These are phyloP conservation scores for Lachancea mirantina DNA, from an alignment of 805 yeast genomes.

Conservation along the genomic window DNA sequence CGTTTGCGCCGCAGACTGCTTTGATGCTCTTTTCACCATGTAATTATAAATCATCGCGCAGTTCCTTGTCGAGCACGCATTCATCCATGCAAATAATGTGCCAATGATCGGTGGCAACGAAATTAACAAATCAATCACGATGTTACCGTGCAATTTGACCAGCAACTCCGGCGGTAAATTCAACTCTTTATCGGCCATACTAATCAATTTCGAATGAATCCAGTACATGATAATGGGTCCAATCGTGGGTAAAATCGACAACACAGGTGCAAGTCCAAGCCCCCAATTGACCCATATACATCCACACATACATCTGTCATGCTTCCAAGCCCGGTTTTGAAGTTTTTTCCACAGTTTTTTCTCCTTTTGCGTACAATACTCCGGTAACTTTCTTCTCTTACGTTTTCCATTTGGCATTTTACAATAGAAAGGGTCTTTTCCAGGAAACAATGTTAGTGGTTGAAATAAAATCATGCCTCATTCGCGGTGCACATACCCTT, in stretches of 20 bases:
- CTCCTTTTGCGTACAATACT: slow-evolving; percentile 50
- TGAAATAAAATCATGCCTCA: background rate
- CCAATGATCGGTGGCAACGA: slow-evolving; percentile 80
- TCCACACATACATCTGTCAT: slow-evolving; percentile 79
- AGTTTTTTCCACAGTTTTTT: slow-evolving; percentile 62
- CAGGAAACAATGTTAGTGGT: slow-evolving; percentile 1
- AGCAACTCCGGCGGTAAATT: slow-evolving; percentile 51
- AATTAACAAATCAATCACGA: slow-evolving; percentile 63
- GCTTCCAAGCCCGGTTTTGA: slow-evolving; percentile 78
- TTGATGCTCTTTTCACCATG: slow-evolving; percentile 20
- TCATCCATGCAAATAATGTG: slow-evolving; percentile 66
- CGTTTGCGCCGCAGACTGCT: slow-evolving; percentile 8
- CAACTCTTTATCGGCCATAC: slow-evolving; percentile 48
- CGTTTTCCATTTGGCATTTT: slow-evolving; percentile 42
- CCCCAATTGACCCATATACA: slow-evolving; percentile 60
- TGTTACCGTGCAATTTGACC: slow-evolving; percentile 71
- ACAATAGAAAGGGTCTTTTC: slow-evolving; percentile 54
- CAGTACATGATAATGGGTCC: slow-evolving; percentile 81
- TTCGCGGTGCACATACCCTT: slow-evolving; percentile 9
- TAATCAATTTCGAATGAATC: slow-evolving; percentile 61
- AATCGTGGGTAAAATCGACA: slow-evolving; percentile 67
- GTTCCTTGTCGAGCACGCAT: slow-evolving; percentile 82
- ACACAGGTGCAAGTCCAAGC: slow-evolving; percentile 69
- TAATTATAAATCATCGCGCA: slow-evolving; percentile 66
- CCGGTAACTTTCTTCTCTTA: slow-evolving; percentile 54